Conservation (phyloP, 768 basidiomycete genomes). For the Exidia glandulosa region DNA sequence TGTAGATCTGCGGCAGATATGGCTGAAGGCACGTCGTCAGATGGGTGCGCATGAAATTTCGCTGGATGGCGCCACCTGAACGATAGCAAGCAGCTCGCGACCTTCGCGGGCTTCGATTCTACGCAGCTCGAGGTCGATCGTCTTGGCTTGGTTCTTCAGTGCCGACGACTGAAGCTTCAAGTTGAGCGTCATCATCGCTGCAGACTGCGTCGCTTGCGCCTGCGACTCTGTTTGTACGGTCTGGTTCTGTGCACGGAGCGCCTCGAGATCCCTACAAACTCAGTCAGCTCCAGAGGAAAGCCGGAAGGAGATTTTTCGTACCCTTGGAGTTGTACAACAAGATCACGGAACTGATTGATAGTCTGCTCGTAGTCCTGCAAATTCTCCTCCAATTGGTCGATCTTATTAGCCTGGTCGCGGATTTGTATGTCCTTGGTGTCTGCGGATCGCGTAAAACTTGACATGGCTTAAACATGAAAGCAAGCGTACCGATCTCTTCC, state of each 20-base stretch:
- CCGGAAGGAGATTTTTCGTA: slow-evolving; percentile 26
- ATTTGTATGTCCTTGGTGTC: slow-evolving; percentile 62
- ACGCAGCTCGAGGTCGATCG: slow-evolving; percentile 81
- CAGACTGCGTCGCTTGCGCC: slow-evolving; percentile 75
- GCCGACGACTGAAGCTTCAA: slow-evolving; percentile 88
- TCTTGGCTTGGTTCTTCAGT: slow-evolving; percentile 80
- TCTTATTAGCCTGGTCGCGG: slow-evolving; percentile 53
- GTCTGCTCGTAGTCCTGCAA: slow-evolving; percentile 82
- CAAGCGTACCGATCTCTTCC: slow-evolving; percentile 67
- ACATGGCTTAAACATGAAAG: not conserved
- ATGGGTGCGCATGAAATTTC: not conserved
- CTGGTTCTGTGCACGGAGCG: slow-evolving; percentile 73
- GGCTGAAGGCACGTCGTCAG: slow-evolving; percentile 35
- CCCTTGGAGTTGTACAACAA: slow-evolving; percentile 77
- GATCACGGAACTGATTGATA: slow-evolving; percentile 84
- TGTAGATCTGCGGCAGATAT: slow-evolving; percentile 83
- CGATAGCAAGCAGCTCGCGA: slow-evolving; percentile 65
- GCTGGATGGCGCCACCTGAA: slow-evolving; percentile 45
- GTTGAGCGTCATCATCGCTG: slow-evolving; percentile 89
- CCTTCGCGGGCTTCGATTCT: slow-evolving; percentile 78
- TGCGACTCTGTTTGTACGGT: slow-evolving; percentile 76
- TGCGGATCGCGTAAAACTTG: slow-evolving; percentile 16
- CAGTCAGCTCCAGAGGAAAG: not conserved
- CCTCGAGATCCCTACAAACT: slow-evolving; percentile 66
- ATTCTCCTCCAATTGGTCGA: slow-evolving; percentile 60